These are phyloP conservation scores for Hymenoscyphus albidus DNA, from an alignment of 2,329 filamentous ascomycete genomes.

Conservation along the genomic window DNA sequence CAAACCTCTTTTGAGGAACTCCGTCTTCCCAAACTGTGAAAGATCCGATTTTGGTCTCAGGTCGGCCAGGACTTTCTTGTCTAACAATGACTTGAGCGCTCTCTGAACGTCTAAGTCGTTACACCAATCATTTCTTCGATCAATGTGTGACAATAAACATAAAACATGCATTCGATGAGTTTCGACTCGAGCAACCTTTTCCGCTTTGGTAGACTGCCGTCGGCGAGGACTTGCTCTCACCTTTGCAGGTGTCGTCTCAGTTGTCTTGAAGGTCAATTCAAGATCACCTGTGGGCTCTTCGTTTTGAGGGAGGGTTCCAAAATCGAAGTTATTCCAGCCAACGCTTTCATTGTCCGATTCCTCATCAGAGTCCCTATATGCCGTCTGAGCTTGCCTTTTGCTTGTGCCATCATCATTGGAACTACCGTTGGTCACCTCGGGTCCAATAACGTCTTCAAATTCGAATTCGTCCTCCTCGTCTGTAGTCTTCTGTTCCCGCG, in stretches of 20 bases:
- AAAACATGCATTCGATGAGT: slow-evolving; percentile 86
- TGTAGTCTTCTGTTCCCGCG: slow-evolving; percentile 12
- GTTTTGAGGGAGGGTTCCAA: slow-evolving; percentile 32
- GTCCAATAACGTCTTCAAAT: slow-evolving; percentile 33
- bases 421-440: not conserved
- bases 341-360: slow-evolving; percentile 51
- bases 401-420: slow-evolving; percentile 11
- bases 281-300: slow-evolving; percentile 31
- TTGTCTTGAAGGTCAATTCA: slow-evolving; percentile 33
- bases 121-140: slow-evolving; percentile 82
- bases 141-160: slow-evolving; percentile 74
- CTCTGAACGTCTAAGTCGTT: slow-evolving; percentile 69
- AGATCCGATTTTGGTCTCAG: slow-evolving; percentile 65
- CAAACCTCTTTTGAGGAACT: slow-evolving; percentile 76
- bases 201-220: slow-evolving; percentile 51
- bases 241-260: slow-evolving; percentile 18
- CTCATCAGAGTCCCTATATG: slow-evolving; percentile 50
- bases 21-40: slow-evolving; percentile 71
- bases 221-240: slow-evolving; percentile 25
- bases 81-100: slow-evolving; percentile 60
- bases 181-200: slow-evolving; percentile 58
- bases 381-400: slow-evolving; percentile 32
- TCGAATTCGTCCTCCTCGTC: slow-evolving; percentile 28
- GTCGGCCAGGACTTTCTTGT: slow-evolving; percentile 60
- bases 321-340: slow-evolving; percentile 60